Base-by-base conservation (phyloP, 148 eudicot genomes). In the Silene uniflora region DNA sequence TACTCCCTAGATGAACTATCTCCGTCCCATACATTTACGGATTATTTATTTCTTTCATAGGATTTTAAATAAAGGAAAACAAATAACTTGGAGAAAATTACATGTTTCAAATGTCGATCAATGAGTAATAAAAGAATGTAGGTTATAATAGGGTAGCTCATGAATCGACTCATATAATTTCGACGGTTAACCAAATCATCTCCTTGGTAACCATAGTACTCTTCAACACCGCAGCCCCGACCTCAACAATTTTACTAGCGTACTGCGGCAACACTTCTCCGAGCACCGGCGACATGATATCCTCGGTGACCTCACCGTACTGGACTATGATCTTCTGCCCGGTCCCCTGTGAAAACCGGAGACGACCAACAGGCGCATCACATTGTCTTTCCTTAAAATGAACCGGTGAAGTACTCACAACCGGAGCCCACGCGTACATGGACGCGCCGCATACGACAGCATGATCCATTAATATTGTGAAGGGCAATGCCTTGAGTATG, bases 371-470 rank as follows among this genome's bases (percentile, higher is more conserved):
- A 3, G 71, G 71, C 7, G 71, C 71, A 23, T 67, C 71, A 19
- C 71, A 67, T 19, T 67, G 71, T 5, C 71, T 67, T 22, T 67
- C 71, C 71, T 67, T 67, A 10, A 10, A 21, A 3, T 22, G 52
- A n/a, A 67, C 71, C 6, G 55, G 71, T 9, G 71, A n/a, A 0
- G 71, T 67, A 6, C 71, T 67, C 25, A 67, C 71, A 0, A 67
- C 54, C 24, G 71, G 71, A 0, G 71, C 71, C 71, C 54, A 67
- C 25, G 71, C 71, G 25, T 67, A 67, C 71, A 67, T 67, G 0
- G 71, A 67, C 54, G 71, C 27, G 27, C 71, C 71, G 11, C 71
- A 67, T 10, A 67, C 71, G 16, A 67, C 71, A 5, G 71, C 71
- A 49, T 67, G 71, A 25, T 67, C 71, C 71, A 67, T 67, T 12